A percentile compares a stretch with the other conserved stretches of the same genome.
phyloP scores from a whole-genome alignment of 2,329 filamentous ascomycete species.

The Shiraia bambusicola region DNA sequence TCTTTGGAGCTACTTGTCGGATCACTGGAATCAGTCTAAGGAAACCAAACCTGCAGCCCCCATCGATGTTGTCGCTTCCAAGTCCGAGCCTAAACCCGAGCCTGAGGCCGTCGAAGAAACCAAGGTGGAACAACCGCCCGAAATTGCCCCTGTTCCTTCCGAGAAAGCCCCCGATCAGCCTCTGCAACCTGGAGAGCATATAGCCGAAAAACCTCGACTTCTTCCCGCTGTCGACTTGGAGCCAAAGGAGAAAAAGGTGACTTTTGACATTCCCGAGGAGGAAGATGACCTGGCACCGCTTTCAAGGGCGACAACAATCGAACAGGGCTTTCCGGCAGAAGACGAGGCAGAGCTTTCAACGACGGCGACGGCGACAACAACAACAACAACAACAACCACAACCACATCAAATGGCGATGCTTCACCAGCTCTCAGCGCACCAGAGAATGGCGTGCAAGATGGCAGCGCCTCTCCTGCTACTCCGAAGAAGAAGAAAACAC shows the following conservation, averaged over 20 bases:
- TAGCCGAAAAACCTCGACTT: conserved; percentile 4
- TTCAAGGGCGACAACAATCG: conserved; percentile 37
- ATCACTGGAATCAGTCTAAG: conserved; percentile 9
- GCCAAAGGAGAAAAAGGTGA: conserved; percentile 36
- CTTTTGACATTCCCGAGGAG: conserved; percentile 34
- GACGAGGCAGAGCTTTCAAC: conserved; percentile 12
- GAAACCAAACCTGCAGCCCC: conserved; percentile 10
- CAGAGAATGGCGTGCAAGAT: conserved; percentile 25
- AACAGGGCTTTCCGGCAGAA: conserved; percentile 24
- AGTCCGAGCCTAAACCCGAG: conserved; percentile 6
- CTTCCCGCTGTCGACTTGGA: conserved; percentile 16
- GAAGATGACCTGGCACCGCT: conserved; percentile 39
- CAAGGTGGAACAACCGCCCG: conserved; percentile 1
- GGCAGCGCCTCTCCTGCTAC: conserved; percentile 23
- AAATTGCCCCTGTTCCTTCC: conserved; percentile 3
- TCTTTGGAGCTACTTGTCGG: conserved; percentile 16
- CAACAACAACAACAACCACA: no score
- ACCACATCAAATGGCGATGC: conserved; percentile 10
- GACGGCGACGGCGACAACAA: no score
- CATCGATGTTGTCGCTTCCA: conserved; percentile 7
- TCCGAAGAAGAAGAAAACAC: conserved; percentile 53
- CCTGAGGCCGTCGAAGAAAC: conserved; percentile 6
- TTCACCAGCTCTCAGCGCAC: conserved; percentile 8
- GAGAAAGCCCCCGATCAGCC: conserved; percentile 5
- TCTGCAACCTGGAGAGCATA: conserved; percentile 2